These are phyloP conservation scores for Ramalina peruviana DNA, from an alignment of 495 filamentous ascomycete genomes.

Conservation along the genomic window DNA sequence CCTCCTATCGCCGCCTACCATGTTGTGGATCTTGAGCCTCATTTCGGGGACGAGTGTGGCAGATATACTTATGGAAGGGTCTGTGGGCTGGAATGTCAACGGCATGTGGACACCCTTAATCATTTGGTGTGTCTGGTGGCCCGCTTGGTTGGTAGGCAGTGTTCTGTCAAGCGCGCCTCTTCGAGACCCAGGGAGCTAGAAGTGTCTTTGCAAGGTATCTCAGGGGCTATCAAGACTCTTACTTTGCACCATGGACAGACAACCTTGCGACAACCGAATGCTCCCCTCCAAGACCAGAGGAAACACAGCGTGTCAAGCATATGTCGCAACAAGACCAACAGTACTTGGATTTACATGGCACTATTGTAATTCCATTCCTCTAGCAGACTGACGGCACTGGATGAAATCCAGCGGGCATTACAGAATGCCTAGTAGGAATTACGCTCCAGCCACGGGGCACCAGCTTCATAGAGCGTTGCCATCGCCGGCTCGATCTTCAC, in stretches of 20 bases:
- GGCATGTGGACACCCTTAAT: conserved; percentile 83
- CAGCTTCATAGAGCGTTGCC: conserved; percentile 4
- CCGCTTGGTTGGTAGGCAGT: conserved; percentile 67
- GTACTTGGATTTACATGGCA: no score
- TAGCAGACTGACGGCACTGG: no score
- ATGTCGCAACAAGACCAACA: no score
- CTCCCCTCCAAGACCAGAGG: no score
- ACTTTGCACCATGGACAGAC: no score
- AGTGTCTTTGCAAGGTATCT: conserved; percentile 1
- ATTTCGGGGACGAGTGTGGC: conserved; percentile 38
- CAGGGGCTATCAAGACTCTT: neutral
- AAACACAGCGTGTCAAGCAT: no score
- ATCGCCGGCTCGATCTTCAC: conserved; percentile 15
- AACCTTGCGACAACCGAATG: no score
- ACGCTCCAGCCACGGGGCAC: conserved; percentile 2
- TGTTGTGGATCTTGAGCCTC: conserved; percentile 38
- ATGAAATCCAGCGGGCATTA: no score
- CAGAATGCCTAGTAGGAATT: neutral
- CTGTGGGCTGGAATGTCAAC: conserved; percentile 83
- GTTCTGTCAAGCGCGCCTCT: conserved; percentile 27
- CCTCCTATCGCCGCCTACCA: conserved; percentile 48
- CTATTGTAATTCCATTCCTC: no score
- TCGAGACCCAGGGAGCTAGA: neutral
- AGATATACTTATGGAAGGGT: conserved; percentile 55
- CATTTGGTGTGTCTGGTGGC: conserved; percentile 98